phyloP scores from a whole-genome alignment of 108 stramenopile genomes.

The Seminavis robusta region DNA sequence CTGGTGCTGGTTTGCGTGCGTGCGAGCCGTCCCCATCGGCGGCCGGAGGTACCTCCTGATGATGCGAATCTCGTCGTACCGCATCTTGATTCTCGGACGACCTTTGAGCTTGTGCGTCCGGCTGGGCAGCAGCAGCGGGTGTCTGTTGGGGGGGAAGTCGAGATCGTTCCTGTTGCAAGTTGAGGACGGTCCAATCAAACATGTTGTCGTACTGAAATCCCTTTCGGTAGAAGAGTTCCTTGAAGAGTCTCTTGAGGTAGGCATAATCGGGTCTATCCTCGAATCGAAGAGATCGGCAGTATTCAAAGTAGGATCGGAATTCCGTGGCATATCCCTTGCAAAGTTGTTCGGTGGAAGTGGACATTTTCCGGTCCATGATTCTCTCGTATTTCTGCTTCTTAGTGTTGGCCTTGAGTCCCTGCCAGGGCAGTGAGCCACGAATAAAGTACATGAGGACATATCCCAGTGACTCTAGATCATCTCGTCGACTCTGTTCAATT shows the following conservation, averaged over 20 bases:
- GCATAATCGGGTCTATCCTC: slow-evolving; percentile 99
- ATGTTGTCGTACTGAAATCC: slow-evolving; percentile 99
- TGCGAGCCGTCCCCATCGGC: too few relatives aligned
- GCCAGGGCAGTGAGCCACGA: slow-evolving; percentile 98
- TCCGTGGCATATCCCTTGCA: slow-evolving; percentile 99
- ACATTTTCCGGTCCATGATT: slow-evolving; percentile 99
- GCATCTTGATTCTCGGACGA: too few relatives aligned
- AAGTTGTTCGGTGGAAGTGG: slow-evolving; percentile 95
- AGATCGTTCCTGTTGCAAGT: slow-evolving; percentile 88
- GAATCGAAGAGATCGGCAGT: slow-evolving; percentile 96
- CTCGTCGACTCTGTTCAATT: slow-evolving; percentile 95
- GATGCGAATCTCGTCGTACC: too few relatives aligned
- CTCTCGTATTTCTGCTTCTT: slow-evolving; percentile 99
- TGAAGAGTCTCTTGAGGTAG: slow-evolving; percentile 96
- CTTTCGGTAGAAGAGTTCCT: slow-evolving; percentile 96
- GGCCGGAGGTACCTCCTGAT: too few relatives aligned
- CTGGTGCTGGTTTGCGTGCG: too few relatives aligned
- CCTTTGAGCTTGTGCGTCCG: too few relatives aligned
- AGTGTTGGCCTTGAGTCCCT: slow-evolving; percentile 99
- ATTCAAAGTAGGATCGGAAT: slow-evolving; percentile 99
- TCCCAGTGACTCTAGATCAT: slow-evolving; percentile 98
- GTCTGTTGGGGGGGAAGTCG: slow-evolving; percentile 76
- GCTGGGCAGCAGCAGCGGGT: too few relatives aligned
- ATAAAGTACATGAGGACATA: slow-evolving; percentile 99
- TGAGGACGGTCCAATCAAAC: slow-evolving; percentile 99